These are phyloP conservation scores for Colletotrichum chlorophyti DNA, from an alignment of 2,329 filamentous ascomycete species.

Conservation along the genomic window DNA sequence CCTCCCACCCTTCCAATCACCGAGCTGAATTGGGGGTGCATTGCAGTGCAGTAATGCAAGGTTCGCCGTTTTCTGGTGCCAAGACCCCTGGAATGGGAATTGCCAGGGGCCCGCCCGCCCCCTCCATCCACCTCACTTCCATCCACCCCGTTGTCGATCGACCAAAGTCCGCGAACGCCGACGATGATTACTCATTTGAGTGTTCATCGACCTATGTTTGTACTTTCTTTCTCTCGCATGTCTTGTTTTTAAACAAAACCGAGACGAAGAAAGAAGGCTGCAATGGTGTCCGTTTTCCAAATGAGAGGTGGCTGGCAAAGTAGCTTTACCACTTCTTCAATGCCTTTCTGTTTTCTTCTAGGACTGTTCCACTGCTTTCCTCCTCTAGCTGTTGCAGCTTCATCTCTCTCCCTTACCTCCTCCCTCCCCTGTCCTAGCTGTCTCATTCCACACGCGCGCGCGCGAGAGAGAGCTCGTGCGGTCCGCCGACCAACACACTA, in stretches of 20 bases:
- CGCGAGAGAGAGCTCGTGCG: too few relatives aligned
- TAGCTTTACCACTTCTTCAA: too few relatives aligned
- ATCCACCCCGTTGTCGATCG: constrained; percentile 15
- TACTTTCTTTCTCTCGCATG: too few relatives aligned
- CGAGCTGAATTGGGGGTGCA: too few relatives aligned
- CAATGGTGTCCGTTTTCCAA: too few relatives aligned
- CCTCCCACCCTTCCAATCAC: too few relatives aligned
- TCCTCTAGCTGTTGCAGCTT: background rate
- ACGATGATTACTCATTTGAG: background rate
- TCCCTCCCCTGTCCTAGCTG: background rate
- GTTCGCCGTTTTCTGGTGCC: constrained; percentile 7
- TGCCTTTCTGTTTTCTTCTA: constrained; percentile 9
- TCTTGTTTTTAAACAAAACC: too few relatives aligned
- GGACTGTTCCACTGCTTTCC: constrained; percentile 22
- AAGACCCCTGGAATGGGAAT: background rate
- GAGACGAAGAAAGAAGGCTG: too few relatives aligned
- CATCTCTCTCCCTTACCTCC: background rate
- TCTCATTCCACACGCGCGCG: background rate
- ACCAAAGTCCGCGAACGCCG: constrained; percentile 22
- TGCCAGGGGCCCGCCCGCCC: too few relatives aligned
- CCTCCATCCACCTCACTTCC: too few relatives aligned
- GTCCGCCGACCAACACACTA: too few relatives aligned
- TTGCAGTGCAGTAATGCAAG: constrained; percentile 17
- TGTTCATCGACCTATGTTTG: background rate
- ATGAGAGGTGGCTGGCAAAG: too few relatives aligned